These are phyloP conservation scores for Tolypocladium ophioglossoides DNA, from an alignment of 2,329 filamentous ascomycete species.

Conservation along the genomic window DNA sequence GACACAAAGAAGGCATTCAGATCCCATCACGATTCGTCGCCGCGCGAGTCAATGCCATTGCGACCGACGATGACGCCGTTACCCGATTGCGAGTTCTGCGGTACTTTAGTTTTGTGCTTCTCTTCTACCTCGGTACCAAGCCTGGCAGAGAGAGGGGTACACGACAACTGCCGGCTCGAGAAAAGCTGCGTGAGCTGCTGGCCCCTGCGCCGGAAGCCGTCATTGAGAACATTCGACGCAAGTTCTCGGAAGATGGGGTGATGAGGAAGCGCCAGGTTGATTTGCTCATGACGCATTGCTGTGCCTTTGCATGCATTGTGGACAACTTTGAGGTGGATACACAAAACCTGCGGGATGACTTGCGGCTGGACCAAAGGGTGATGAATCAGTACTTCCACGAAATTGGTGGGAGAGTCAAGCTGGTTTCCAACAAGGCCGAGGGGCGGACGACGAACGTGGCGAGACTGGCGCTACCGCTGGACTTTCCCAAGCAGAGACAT, in stretches of 20 bases:
- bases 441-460: constrained; percentile 49
- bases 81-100: constrained; percentile 47
- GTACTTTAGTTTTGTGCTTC: constrained; percentile 47
- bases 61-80: constrained; percentile 41
- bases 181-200: constrained; percentile 49
- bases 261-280: constrained; percentile 65
- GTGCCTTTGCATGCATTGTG: constrained; percentile 58
- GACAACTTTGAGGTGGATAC: constrained; percentile 67
- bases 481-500: constrained; percentile 59
- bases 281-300: constrained; percentile 62
- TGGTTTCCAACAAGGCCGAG: constrained; percentile 50
- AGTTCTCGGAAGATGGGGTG: constrained; percentile 53
- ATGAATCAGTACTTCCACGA: constrained; percentile 65
- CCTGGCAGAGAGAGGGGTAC: constrained; percentile 35
- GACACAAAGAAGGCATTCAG: constrained; percentile 44
- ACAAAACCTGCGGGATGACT: constrained; percentile 57
- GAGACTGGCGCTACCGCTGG: constrained; percentile 64
- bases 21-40: constrained; percentile 56
- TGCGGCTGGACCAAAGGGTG: constrained; percentile 60
- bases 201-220: constrained; percentile 49
- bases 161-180: constrained; percentile 45
- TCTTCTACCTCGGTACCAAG: constrained; percentile 38
- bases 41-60: constrained; percentile 43
- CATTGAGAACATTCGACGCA: constrained; percentile 55
- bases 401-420: constrained; percentile 59